These are phyloP conservation scores for Heterobasidion occidentale DNA, from an alignment of 1,284 basidiomycete genomes.

Conservation along the genomic window DNA sequence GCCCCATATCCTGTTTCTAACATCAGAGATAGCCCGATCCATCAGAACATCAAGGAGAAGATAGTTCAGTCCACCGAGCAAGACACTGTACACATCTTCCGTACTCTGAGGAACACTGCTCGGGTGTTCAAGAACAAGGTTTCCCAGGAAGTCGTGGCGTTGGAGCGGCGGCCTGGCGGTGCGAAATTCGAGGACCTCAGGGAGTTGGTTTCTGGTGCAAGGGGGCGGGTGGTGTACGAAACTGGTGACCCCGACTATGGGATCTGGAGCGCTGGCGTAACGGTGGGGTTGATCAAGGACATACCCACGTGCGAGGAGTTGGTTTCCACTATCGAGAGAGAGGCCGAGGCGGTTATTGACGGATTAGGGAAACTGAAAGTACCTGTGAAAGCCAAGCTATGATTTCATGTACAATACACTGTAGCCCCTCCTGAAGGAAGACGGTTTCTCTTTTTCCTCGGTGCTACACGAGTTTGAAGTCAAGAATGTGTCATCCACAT, in stretches of 20 bases:
- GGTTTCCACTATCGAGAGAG: constrained; percentile 63
- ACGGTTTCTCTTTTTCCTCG: too few relatives aligned
- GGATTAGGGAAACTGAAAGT: constrained; percentile 32
- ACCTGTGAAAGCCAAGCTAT: constrained; percentile 26
- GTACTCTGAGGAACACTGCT: constrained; percentile 80
- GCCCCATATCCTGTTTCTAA: not conserved
- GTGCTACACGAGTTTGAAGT: too few relatives aligned
- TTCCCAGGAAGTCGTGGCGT: constrained; percentile 71
- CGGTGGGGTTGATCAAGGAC: constrained; percentile 80
- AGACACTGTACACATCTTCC: constrained; percentile 87
- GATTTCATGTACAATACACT: not conserved
- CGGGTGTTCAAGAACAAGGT: constrained; percentile 87
- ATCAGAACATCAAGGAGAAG: constrained; percentile 85
- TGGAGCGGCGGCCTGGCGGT: constrained; percentile 76
- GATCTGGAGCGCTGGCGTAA: constrained; percentile 81
- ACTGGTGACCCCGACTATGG: constrained; percentile 82
- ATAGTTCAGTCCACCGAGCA: constrained; percentile 80
- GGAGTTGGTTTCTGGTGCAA: constrained; percentile 75
- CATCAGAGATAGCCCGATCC: constrained; percentile 60
- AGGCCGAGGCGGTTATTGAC: constrained; percentile 70
- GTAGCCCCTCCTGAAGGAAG: too few relatives aligned
- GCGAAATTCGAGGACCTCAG: constrained; percentile 85
- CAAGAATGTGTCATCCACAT: too few relatives aligned
- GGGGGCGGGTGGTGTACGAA: constrained; percentile 79
- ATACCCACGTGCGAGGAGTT: constrained; percentile 81